Percentiles rank a stretch among this genome's conserved stretches.
Evolutionary conservation across 2,329 filamentous ascomycete species (phyloP).

Genomic region (Trichoderma breve): DNA sequence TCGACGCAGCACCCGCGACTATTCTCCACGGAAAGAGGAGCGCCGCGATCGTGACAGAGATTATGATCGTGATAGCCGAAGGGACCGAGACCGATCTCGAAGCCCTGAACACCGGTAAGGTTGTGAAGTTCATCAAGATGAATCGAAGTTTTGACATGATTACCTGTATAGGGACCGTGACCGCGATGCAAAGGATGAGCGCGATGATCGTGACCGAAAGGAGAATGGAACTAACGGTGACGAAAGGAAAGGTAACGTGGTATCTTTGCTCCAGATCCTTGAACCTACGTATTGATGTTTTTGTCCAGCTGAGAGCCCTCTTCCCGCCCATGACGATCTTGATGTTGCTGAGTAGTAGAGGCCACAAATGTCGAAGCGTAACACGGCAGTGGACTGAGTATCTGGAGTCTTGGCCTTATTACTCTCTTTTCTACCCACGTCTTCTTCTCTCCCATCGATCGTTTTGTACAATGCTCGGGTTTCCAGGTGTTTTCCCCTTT

Average conservation of each 20-base stretch:
- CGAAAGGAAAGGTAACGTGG: slow-evolving; percentile 75
- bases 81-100: slow-evolving; percentile 73
- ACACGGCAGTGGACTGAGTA: neutral
- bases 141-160: slow-evolving; percentile 29
- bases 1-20: slow-evolving; percentile 72
- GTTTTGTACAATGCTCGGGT: slow-evolving; percentile 9
- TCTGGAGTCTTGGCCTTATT: neutral
- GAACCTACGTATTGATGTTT: neutral
- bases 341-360: slow-evolving; percentile 77
- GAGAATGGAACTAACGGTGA: slow-evolving; percentile 81
- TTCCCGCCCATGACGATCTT: slow-evolving; percentile 86
- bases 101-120: slow-evolving; percentile 63
- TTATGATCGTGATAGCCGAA: slow-evolving; percentile 71
- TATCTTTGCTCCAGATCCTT: neutral
- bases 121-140: neutral
- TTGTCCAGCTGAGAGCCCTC: slow-evolving; percentile 63
- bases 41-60: slow-evolving; percentile 78
- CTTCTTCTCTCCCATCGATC: slow-evolving; percentile 5
- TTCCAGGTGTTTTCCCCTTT: neutral
- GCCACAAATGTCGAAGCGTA: slow-evolving; percentile 8
- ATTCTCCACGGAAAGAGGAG: slow-evolving; percentile 86
- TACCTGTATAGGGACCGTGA: slow-evolving; percentile 48
- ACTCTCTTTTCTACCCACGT: neutral
- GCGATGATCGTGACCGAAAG: slow-evolving; percentile 70
- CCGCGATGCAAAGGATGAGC: slow-evolving; percentile 60